Evolutionary conservation across 768 basidiomycete genomes (phyloP), one percentile per base, ranked within the genome.

Genomic region (Gautieria morchelliformis): DNA sequence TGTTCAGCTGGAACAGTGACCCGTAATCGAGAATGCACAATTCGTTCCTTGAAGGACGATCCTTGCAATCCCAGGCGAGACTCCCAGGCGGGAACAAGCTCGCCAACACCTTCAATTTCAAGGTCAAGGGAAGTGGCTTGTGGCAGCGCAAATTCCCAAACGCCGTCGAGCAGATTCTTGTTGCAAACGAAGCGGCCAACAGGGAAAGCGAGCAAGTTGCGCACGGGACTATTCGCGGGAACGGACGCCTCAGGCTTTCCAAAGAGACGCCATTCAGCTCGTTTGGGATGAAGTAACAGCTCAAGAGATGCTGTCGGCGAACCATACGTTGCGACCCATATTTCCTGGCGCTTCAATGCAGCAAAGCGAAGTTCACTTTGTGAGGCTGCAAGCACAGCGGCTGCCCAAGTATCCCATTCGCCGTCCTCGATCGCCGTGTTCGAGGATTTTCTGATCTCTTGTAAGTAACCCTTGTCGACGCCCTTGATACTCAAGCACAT

Each of bases 261-360:
- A 59, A 83, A 94, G 12, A 97, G 70, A 12, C 88, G 80, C 94
- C 93, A 96, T 68, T 94, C 89, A 1, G 88, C 82, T 59, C 83
- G 83, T 64, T 78, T 78, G 39, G 81, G 58, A 65, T 92, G 82
- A 12, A 97, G 75, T 53, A 81, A 77, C 15, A 96, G 77, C 65
- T 94, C 89, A 45, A 94, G 78, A 2, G 69, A 73, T 10, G 86
- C 93, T 3, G 75, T 68, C 0, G 85, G 73, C 0, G 89, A 88
- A 62, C 83, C 81, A 69, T 88, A 96, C 19, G 84, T 72, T 1
- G 80, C 89, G 22, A 80, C 82, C 94, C 94, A 97, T 33, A 85
- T 81, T 59, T 89, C 85, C 67, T 94, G 92, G 32, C 94, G 85
- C 68, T 89, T 92, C 41, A 89, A 77, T 61, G 89, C 86, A 15